A percentile compares a stretch with the other conserved stretches of the same genome.
These are phyloP conservation scores for Pugionium dolabratum DNA, from an alignment of 345 rosid species.

Conservation along the genomic window DNA sequence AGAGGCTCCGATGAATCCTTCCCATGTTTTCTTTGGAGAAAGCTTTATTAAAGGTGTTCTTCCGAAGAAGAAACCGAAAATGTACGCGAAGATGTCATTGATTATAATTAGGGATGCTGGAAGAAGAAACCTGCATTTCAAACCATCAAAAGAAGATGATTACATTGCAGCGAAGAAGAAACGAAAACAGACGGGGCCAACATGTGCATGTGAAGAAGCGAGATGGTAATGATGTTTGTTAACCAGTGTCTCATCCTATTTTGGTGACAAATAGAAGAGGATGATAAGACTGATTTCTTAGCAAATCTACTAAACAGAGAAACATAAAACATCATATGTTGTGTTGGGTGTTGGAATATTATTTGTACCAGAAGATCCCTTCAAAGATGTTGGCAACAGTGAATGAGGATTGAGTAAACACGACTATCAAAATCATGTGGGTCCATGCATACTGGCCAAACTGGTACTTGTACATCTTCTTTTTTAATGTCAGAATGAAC, in stretches of 20 bases:
- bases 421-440: slow-evolving; percentile 96
- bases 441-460: slow-evolving; percentile 99
- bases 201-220: background rate
- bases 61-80: slow-evolving; percentile 96
- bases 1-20: slow-evolving; percentile 95
- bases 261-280: background rate
- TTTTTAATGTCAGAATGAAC: slow-evolving; percentile 94
- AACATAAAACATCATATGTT: background rate
- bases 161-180: background rate
- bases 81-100: slow-evolving; percentile 87
- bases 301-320: background rate
- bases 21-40: slow-evolving; percentile 99
- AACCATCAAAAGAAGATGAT: slow-evolving; percentile 17
- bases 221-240: background rate
- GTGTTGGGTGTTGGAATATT: background rate
- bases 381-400: slow-evolving; percentile 98
- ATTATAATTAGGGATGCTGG: slow-evolving; percentile 95
- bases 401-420: slow-evolving; percentile 94
- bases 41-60: slow-evolving; percentile 91
- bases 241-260: slow-evolving; percentile 1
- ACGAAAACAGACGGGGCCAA: background rate
- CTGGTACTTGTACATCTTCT: slow-evolving; percentile 99
- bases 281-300: background rate
- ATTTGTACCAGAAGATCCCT: slow-evolving; percentile 88
- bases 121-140: slow-evolving; percentile 81